Base-by-base conservation (phyloP, 2,329 filamentous ascomycete species). In the Aspergillus oerlinghausenensis region DNA sequence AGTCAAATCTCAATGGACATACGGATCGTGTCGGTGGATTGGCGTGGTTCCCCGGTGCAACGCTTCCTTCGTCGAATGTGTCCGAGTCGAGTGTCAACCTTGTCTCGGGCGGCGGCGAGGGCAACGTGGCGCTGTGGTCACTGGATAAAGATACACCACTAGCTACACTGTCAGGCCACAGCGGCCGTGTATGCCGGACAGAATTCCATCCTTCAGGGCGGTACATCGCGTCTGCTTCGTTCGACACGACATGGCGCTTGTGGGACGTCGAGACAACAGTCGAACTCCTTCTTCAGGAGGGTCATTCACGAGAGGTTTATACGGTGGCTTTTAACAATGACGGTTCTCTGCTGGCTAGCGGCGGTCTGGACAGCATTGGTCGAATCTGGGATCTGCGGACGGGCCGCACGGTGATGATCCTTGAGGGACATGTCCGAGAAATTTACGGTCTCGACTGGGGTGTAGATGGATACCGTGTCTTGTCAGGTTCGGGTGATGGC, bases 401-500 rank as follows among this genome's bases (percentile, higher is more conserved):
- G 1, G 94, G 94, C 11, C 84, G 94, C 56, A 97, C 93, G 0
- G 90, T 96, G 60, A 97, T 97, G 90, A 90, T 97, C 63, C 81
- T 99, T 1, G 92, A 97, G 69, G 89, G 90, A 1, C 90, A 95
- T 67, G 94, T 97, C 69, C 90, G 92, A 60, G 92, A 95, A 14
- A 96, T 99, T 54, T 92, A 96, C 67, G 92, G 88, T 0, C 79
- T 97, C 5, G 92, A 97, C 73, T 99, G 95, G 94, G 87, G 89
- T 56, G 83, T 87, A 0, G 94, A 99, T 70, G 92, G 93, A 5
- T 88, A 96, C 72, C 86, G 94, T n/a, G 85, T 97, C 8, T 79
- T 97, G n/a, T 92, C 92, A 0, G 92, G 92, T 1, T 95, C 92
- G 14, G 91, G 88, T 2, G 94, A 99, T 70, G 93, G 93, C 19